Conservation (phyloP, 1,284 basidiomycete species). For the Austropuccinia psidii region DNA sequence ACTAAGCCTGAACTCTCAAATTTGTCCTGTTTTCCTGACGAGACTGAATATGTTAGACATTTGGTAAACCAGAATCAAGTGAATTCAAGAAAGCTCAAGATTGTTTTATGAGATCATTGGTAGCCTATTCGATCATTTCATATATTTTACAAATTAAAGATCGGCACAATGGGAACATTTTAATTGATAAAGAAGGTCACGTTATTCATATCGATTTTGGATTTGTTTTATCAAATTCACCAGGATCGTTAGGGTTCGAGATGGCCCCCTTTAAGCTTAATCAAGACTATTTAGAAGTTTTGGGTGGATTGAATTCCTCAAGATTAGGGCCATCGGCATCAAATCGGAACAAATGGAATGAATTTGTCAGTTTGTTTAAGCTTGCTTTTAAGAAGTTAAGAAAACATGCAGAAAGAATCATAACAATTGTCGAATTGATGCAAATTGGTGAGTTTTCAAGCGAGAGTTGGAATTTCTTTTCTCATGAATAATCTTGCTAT, state of each 20-base stretch:
- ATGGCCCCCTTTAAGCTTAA: conserved; percentile 97
- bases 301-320: conserved; percentile 77
- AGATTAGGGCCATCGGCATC: too few relatives aligned
- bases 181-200: conserved; percentile 89
- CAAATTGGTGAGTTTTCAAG: conserved; percentile 63
- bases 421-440: conserved; percentile 94
- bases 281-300: conserved; percentile 89
- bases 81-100: conserved; percentile 77
- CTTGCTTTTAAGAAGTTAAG: conserved; percentile 87
- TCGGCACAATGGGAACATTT: conserved; percentile 96
- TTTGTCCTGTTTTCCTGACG: too few relatives aligned
- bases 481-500: not conserved
- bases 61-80: conserved; percentile 76
- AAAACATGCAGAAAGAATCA: conserved; percentile 93
- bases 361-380: conserved; percentile 80
- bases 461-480: not conserved
- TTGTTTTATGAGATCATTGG: conserved; percentile 81
- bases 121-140: conserved; percentile 81
- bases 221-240: conserved; percentile 94
- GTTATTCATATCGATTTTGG: conserved; percentile 93
- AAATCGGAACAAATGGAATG: conserved; percentile 61
- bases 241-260: conserved; percentile 79
- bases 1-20: not conserved
- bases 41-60: conserved; percentile 61
- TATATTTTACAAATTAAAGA: conserved; percentile 98